Percentiles rank a stretch among this genome's conserved stretches.
Conservation (phyloP, 2,329 filamentous ascomycete genomes). For the Fusarium chaquense region DNA sequence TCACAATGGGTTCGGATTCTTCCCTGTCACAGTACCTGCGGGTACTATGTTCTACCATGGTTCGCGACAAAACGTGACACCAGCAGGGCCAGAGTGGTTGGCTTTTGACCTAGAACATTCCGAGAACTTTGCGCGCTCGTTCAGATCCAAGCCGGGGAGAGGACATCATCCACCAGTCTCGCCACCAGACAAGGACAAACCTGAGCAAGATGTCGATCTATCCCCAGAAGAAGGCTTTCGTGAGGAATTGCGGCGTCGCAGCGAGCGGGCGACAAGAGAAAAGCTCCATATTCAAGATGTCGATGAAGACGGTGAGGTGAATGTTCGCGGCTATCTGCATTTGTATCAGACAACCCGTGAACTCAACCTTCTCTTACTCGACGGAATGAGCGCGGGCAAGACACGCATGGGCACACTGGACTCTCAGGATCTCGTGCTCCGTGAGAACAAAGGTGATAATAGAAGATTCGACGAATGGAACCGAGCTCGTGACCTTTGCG, state of each 20-base stretch:
- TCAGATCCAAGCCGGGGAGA: conserved; percentile 1
- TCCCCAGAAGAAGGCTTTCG: conserved; percentile 1
- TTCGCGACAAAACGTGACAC: conserved; percentile 56
- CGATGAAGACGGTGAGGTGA: background rate
- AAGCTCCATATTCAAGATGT: background rate
- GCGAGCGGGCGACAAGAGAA: background rate
- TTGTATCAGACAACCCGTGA: conserved; percentile 70
- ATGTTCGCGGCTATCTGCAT: conserved; percentile 71
- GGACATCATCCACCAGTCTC: background rate
- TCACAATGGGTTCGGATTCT: conserved; percentile 81
- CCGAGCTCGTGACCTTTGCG: conserved; percentile 69
- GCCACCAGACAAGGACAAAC: conserved; percentile 1
- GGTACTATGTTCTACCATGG: conserved; percentile 79
- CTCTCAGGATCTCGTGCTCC: conserved; percentile 72
- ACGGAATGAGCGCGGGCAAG: conserved; percentile 78
- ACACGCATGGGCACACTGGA: conserved; percentile 74
- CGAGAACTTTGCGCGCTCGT: conserved; percentile 67
- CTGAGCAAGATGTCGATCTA: conserved; percentile 1
- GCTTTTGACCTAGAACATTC: conserved; percentile 84
- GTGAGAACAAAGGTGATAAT: conserved; percentile 51
- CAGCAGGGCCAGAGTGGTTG: conserved; percentile 74
- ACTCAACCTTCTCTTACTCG: conserved; percentile 74
- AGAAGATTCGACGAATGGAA: conserved; percentile 56
- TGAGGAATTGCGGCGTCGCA: conserved; percentile 25
- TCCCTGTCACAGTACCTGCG: conserved; percentile 72